Evolutionary conservation across 331 rosid genomes (phyloP).

Genomic region (Dryas integrifolia): DNA sequence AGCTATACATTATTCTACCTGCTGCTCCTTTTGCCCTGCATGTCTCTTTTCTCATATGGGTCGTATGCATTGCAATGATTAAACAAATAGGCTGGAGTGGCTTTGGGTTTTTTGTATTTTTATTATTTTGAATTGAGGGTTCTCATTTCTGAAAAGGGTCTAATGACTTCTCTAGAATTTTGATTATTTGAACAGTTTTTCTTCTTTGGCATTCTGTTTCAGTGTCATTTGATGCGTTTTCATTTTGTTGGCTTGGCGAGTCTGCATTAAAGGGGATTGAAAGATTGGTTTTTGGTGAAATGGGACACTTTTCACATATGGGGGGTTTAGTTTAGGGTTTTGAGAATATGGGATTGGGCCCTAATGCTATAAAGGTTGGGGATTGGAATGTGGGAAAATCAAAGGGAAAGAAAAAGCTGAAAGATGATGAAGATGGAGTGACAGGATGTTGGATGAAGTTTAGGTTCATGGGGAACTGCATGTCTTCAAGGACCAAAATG

Average conservation of each 20-base stretch:
- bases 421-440: constrained; percentile 19
- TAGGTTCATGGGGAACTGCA: constrained; percentile 39
- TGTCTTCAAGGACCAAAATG: constrained; percentile 24
- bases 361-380: constrained; percentile 17
- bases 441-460: constrained; percentile 40
- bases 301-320: constrained; percentile 5
- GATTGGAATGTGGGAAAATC: constrained; percentile 16
- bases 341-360: constrained; percentile 40
- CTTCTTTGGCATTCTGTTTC: neutral
- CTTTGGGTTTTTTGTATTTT: constrained; percentile 16
- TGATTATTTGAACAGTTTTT: constrained; percentile 17
- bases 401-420: constrained; percentile 26
- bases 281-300: constrained; percentile 19
- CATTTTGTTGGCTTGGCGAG: neutral
- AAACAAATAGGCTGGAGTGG: neutral
- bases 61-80: neutral
- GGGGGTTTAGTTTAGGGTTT: constrained; percentile 13
- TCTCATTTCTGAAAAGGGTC: constrained; percentile 11
- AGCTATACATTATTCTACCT: neutral
- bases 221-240: constrained; percentile 1
- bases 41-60: constrained; percentile 25
- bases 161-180: constrained; percentile 12
- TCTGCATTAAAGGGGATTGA: constrained; percentile 10
- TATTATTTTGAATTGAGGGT: neutral
- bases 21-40: constrained; percentile 26